These are phyloP conservation scores for Neurospora crassa DNA, from an alignment of 2,329 filamentous ascomycete genomes.

Conservation along the genomic window DNA sequence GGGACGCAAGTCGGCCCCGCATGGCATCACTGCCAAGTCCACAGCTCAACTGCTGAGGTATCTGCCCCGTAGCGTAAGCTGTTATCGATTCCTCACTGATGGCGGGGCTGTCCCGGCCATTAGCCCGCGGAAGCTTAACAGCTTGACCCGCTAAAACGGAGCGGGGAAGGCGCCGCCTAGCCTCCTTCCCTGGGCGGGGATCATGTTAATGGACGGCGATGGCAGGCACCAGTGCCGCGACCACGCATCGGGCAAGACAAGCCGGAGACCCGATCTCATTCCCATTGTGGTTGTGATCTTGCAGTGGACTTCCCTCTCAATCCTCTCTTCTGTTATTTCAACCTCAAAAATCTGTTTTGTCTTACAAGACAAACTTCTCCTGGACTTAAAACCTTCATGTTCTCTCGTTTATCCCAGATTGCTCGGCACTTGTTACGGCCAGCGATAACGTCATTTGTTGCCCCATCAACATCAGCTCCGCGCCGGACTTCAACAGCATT, in stretches of 20 bases:
- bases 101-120: not conserved
- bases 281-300: not conserved
- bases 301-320: not conserved
- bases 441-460: not conserved
- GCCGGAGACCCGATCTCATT: not conserved
- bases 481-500: not conserved
- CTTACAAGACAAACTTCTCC: not conserved
- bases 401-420: slow-evolving; percentile 64
- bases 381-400: slow-evolving; percentile 45
- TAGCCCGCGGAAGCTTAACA: not conserved
- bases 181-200: not conserved
- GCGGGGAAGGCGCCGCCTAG: not conserved
- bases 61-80: not conserved
- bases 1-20: not conserved
- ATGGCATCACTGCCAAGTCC: not conserved
- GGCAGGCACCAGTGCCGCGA: not conserved
- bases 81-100: not conserved
- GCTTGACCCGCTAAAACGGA: not conserved
- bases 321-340: not conserved
- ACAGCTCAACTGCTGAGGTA: not conserved
- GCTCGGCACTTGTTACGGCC: slow-evolving; percentile 59
- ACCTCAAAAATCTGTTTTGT: not conserved
- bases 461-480: not conserved
- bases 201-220: not conserved
- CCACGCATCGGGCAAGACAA: not conserved